phyloP scores from a whole-genome alignment of 495 filamentous ascomycete genomes.

The Annulohypoxylon maeteangense region DNA sequence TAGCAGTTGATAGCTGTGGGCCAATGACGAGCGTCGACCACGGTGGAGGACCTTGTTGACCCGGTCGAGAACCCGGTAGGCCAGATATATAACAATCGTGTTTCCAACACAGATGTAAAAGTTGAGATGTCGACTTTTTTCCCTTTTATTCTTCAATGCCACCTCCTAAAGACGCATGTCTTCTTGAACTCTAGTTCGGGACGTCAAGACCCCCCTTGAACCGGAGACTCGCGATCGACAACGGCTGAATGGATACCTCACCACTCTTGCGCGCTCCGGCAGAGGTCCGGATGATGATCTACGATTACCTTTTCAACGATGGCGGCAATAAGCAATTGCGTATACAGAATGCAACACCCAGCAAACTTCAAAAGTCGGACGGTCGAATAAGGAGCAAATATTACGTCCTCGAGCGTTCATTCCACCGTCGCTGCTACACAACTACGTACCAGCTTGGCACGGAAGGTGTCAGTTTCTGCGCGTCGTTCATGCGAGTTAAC shows the following conservation, averaged over 20 bases:
- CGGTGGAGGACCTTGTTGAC: slow-evolving; percentile 32
- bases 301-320: slow-evolving; percentile 62
- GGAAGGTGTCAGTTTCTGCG: slow-evolving; percentile 50
- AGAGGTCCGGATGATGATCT: slow-evolving; percentile 68
- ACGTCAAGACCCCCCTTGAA: background rate
- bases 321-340: slow-evolving; percentile 42
- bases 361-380: slow-evolving; percentile 20
- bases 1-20: background rate
- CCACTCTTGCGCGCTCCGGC: slow-evolving; percentile 53
- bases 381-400: slow-evolving; percentile 43
- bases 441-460: slow-evolving; percentile 60
- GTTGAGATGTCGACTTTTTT: background rate
- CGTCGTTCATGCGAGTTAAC: slow-evolving; percentile 59
- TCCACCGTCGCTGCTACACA: slow-evolving; percentile 47
- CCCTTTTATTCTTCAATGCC: no score
- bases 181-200: background rate
- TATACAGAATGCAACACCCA: slow-evolving; percentile 38
- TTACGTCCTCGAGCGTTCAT: slow-evolving; percentile 45
- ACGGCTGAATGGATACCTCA: slow-evolving; percentile 32
- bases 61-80: slow-evolving; percentile 42
- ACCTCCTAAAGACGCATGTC: background rate
- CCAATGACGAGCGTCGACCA: background rate
- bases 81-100: slow-evolving; percentile 4
- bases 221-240: background rate
- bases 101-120: background rate